Evolutionary conservation across 177 flowering plant genomes (phyloP), one percentile per base, ranked within the genome.

Genomic region (Vitis hybrid): DNA sequence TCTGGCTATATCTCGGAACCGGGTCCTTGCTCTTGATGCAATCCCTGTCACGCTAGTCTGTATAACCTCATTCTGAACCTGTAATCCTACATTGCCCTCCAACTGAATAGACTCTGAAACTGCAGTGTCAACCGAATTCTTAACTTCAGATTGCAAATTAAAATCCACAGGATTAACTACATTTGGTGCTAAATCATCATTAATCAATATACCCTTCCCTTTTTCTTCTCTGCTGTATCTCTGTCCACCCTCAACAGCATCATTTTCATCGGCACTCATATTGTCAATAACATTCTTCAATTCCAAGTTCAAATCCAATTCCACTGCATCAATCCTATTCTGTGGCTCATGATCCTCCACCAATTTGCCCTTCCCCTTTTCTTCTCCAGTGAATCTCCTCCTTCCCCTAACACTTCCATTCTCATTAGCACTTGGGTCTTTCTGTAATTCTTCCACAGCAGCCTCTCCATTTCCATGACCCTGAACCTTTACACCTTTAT

Each of bases 301-400:
- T 41, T 41, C 46, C 46, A 41, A 6, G 46, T 41, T 41, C 46
- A 41, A 41, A 11, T 65, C 63, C 35, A 49, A 11, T 30, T 74
- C 53, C 51, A 13, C 48, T n/a, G 30, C 12, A 20, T 46, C 59
- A 11, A 50, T 7, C 15, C 11, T 20, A 32, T 66, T 74, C 4
- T 52, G 9, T 10, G 20, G 1, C 32, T 49, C 20, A 32, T 11
- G 68, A 18, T 79, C 75, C 12, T 58, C 80, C n/a, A 32, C 71
- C 76, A 80, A 54, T 73, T 63, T 79, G 21, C 68, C 83, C 72
- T 87, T 88, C 65, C 90, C 88, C 67, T 89, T 89, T 59, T 86
- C 90, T 66, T 81, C 77, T 65, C 74, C 79, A 52, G 79, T 81
- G 57, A 79, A 81, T 68, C 81, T 83, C 64, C 70, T 71, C 17